Evolutionary conservation across 495 filamentous ascomycete species (phyloP).

Genomic region (Oidiodendron maius): DNA sequence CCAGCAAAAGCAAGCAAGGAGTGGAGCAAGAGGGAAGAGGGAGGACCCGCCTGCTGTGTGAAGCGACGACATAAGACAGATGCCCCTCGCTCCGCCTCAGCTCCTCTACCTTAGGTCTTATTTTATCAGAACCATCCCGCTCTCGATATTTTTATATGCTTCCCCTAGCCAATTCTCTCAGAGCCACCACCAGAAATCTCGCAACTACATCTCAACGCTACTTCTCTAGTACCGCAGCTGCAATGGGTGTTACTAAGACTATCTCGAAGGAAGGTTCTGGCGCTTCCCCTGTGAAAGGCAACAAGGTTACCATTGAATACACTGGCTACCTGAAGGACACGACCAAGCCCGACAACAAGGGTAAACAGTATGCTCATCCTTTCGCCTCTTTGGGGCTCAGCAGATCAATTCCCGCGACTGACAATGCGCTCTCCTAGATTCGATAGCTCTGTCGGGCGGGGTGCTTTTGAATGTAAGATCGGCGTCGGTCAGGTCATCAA

Average conservation of each 20-base stretch:
- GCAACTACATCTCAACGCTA: slow-evolving; percentile 2
- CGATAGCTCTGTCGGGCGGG: slow-evolving; percentile 65
- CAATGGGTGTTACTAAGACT: slow-evolving; percentile 47
- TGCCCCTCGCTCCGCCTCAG: not conserved
- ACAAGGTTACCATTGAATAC: slow-evolving; percentile 75
- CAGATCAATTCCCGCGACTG: too few species aligned
- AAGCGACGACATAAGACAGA: too few species aligned
- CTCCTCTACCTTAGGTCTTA: too few species aligned
- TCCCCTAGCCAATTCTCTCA: not conserved
- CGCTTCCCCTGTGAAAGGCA: slow-evolving; percentile 51
- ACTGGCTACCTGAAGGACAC: slow-evolving; percentile 73
- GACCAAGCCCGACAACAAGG: slow-evolving; percentile 42
- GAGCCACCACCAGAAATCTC: not conserved
- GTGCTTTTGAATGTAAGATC: slow-evolving; percentile 60
- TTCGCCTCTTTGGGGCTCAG: too few species aligned
- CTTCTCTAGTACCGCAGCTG: slow-evolving; percentile 21
- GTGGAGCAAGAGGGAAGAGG: too few species aligned
- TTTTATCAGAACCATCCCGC: too few species aligned
- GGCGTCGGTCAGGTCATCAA: slow-evolving; percentile 73
- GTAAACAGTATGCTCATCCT: slow-evolving; percentile 32
- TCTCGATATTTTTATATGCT: too few species aligned
- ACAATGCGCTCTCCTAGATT: slow-evolving; percentile 60
- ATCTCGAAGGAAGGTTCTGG: slow-evolving; percentile 35
- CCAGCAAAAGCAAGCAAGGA: too few species aligned
- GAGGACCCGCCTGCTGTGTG: too few species aligned